Evolutionary conservation across 2,329 filamentous ascomycete genomes (phyloP).

Genomic region (Leptodontidium sp.): DNA sequence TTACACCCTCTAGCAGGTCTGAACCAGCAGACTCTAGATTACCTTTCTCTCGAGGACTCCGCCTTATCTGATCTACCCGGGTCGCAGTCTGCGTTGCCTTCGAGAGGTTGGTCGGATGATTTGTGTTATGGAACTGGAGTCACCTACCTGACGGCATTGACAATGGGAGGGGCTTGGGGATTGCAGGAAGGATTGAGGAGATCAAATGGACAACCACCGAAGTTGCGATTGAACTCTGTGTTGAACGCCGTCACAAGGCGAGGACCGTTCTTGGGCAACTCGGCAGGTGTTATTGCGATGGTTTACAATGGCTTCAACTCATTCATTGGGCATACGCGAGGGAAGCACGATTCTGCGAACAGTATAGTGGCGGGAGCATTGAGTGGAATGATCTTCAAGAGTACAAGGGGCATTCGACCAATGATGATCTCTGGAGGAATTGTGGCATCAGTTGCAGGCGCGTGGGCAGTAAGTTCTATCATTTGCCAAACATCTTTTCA

Average conservation of each 20-base stretch:
- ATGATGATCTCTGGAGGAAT: constrained; percentile 96
- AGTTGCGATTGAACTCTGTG: constrained; percentile 91
- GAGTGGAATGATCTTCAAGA: constrained; percentile 96
- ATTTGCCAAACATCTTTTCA: constrained; percentile 2
- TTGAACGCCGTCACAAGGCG: constrained; percentile 93
- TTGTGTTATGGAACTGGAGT: constrained; percentile 97
- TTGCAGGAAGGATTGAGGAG: constrained; percentile 87
- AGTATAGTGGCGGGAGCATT: constrained; percentile 84
- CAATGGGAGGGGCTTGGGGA: constrained; percentile 90
- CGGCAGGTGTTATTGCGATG: constrained; percentile 93
- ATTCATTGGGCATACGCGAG: constrained; percentile 77
- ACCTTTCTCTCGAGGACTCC: constrained; percentile 92
- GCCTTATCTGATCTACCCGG: constrained; percentile 86
- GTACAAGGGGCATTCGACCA: constrained; percentile 85
- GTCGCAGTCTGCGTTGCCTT: constrained; percentile 86
- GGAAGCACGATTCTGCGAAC: constrained; percentile 90
- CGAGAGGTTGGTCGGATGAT: constrained; percentile 96
- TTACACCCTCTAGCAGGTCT: constrained; percentile 94
- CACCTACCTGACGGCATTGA: constrained; percentile 88
- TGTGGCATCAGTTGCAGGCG: constrained; percentile 83
- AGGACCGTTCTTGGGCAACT: constrained; percentile 96
- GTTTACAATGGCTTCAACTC: constrained; percentile 95
- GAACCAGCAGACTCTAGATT: constrained; percentile 92
- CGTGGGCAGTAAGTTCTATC: constrained; percentile 80
- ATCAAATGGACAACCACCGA: constrained; percentile 80